Evolutionary conservation across 164 flowering plant genomes (phyloP), one percentile per base, ranked within the genome.

Genomic region (Piper betle): DNA sequence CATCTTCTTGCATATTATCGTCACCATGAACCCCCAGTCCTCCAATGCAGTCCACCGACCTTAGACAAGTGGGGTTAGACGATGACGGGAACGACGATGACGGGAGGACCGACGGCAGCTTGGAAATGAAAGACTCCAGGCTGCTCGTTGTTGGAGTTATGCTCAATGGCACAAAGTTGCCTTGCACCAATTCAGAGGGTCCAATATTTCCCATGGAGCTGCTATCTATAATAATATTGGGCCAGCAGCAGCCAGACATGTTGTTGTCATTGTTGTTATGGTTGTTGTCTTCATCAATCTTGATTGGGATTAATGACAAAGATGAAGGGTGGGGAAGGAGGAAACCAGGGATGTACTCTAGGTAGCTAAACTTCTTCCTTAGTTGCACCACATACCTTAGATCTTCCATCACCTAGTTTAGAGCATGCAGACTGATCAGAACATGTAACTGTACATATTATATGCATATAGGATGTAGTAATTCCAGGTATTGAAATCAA

Each of bases 331-430:
- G 98, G 3, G 98, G 98, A 46, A 93, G 58, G 20, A 93, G 91
- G 18, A 89, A 97, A 6, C 98, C 97, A 0, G 98, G 97, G 40
- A 93, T 90, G 86, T 87, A 89, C 41, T 85, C 98, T 1, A 93
- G 84, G 82, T 87, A 84, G 73, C 82, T 73, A 69, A 87, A 80
- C 69, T 86, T 87, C 82, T 87, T 90, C 41, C 94, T 69, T 42
- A 89, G 79, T 64, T 78, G 61, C 40, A 90, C 83, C 0, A 89
- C 85, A 58, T 82, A 87, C 83, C 79, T 89, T 56, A 85, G 68
- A 70, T 93, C 98, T 73, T 93, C 98, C 66, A 78, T 70, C 41
- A 92, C 94, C 96, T 91, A 42, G 25, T 10, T 3, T 10, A 46
- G 1, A 12, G 12, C 3, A 25, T 25, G 33, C 33, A 25, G 1